Conservation (phyloP, 2,329 filamentous ascomycete genomes). For the Colletotrichum gigasporum region DNA sequence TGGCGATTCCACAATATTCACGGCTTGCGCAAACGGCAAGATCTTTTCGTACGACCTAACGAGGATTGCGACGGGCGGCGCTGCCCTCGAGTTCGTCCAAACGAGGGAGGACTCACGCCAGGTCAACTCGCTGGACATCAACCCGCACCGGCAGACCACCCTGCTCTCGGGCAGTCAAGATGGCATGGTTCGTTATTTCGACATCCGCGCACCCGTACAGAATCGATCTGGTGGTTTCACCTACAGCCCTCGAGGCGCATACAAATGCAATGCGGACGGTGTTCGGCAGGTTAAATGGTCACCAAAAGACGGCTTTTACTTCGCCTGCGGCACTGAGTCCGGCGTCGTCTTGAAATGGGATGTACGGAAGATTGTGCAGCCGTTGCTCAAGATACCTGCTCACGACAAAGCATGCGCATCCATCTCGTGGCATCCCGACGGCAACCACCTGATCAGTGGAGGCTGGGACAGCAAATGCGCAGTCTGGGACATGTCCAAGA, state of each 20-base stretch:
- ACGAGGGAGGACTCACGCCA: slow-evolving; percentile 70
- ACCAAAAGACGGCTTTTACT: slow-evolving; percentile 67
- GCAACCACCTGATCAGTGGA: slow-evolving; percentile 71
- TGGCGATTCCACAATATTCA: slow-evolving; percentile 64
- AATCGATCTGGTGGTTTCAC: slow-evolving; percentile 59
- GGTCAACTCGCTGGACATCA: slow-evolving; percentile 71
- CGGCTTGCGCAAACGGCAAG: slow-evolving; percentile 70
- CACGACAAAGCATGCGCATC: slow-evolving; percentile 69
- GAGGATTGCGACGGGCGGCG: slow-evolving; percentile 54
- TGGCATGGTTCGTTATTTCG: slow-evolving; percentile 69
- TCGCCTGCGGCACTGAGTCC: slow-evolving; percentile 72
- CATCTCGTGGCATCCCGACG: slow-evolving; percentile 75
- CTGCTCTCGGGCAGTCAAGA: slow-evolving; percentile 72
- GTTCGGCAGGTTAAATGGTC: slow-evolving; percentile 74
- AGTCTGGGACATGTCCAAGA: slow-evolving; percentile 71
- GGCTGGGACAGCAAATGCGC: slow-evolving; percentile 70
- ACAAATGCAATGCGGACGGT: slow-evolving; percentile 62
- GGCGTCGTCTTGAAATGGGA: slow-evolving; percentile 73
- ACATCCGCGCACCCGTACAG: slow-evolving; percentile 60
- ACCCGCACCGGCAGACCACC: slow-evolving; percentile 66
- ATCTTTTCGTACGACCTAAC: slow-evolving; percentile 72
- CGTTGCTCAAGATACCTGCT: slow-evolving; percentile 67
- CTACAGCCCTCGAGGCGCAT: slow-evolving; percentile 52
- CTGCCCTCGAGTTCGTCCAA: slow-evolving; percentile 64
- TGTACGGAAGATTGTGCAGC: slow-evolving; percentile 61